These are phyloP conservation scores for Penicillium sp. DNA, from an alignment of 2,329 filamentous ascomycete species.

Conservation along the genomic window DNA sequence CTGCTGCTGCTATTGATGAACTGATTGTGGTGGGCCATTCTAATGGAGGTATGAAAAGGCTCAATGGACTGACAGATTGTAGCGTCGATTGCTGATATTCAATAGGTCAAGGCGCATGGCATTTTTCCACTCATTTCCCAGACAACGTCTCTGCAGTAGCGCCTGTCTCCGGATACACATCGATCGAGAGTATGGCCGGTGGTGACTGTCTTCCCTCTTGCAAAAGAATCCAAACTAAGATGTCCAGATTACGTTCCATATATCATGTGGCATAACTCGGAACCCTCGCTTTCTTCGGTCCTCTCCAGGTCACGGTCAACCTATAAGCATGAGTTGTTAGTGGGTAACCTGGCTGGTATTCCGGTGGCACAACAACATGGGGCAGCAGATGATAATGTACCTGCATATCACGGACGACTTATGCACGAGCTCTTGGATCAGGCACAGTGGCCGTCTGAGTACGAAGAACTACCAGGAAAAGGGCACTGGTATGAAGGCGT, in stretches of 20 bases:
- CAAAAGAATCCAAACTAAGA: not conserved
- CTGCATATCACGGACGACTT: constrained; percentile 62
- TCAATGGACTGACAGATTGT: not conserved
- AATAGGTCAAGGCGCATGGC: constrained; percentile 63
- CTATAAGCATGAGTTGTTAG: constrained; percentile 62
- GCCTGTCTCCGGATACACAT: constrained; percentile 64
- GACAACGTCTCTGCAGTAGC: constrained; percentile 63
- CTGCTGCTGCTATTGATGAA: constrained; percentile 50
- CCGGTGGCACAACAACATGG: constrained; percentile 65
- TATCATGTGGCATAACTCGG: constrained; percentile 60
- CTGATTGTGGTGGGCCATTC: constrained; percentile 65
- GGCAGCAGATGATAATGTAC: constrained; percentile 63
- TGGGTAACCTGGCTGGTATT: constrained; percentile 58
- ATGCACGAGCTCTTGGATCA: constrained; percentile 58
- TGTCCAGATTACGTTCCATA: constrained; percentile 62
- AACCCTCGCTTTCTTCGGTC: constrained; percentile 57
- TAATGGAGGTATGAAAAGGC: constrained; percentile 57
- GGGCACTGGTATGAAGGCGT: constrained; percentile 63
- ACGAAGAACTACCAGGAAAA: constrained; percentile 57
- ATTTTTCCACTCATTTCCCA: constrained; percentile 60
- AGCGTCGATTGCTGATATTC: not conserved
- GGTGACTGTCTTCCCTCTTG: not conserved
- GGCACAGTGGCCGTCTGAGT: constrained; percentile 50
- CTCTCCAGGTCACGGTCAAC: constrained; percentile 57
- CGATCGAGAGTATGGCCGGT: constrained; percentile 54